Percentiles rank a stretch among this genome's conserved stretches.
Evolutionary conservation across 2,329 filamentous ascomycete genomes (phyloP).

Genomic region (Penicillium sp.): DNA sequence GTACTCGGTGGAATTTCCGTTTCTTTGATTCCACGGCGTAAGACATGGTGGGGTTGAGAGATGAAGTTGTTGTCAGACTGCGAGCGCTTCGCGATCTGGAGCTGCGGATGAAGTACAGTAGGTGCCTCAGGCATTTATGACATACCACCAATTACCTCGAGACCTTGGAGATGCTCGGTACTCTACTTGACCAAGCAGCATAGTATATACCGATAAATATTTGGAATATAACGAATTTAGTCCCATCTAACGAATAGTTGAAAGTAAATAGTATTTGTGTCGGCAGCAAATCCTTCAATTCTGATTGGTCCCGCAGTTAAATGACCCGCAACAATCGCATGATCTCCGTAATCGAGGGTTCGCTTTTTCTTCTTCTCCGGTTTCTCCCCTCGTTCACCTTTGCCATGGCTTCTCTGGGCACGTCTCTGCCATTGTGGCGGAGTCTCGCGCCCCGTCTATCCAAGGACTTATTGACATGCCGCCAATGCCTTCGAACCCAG

Average conservation of each 20-base stretch:
- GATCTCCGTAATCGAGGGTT: constrained; percentile 16
- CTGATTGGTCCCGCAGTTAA: constrained; percentile 21
- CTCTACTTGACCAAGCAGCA: too few species aligned
- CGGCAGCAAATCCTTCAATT: constrained; percentile 18
- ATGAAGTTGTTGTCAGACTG: constrained; percentile 7
- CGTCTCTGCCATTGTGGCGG: constrained; percentile 33
- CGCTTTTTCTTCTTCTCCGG: constrained; percentile 12
- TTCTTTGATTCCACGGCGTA: constrained; percentile 50
- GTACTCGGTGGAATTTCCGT: constrained; percentile 48
- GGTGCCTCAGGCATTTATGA: constrained; percentile 24
- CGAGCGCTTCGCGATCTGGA: constrained; percentile 9
- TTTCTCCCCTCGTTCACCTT: constrained; percentile 5
- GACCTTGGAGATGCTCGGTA: too few species aligned
- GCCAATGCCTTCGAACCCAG: constrained; percentile 40
- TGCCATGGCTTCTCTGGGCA: constrained; percentile 36
- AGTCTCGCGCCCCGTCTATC: constrained; percentile 38
- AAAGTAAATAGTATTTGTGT: not conserved
- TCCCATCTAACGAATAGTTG: not conserved
- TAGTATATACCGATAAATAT: not conserved
- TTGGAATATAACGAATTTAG: not conserved
- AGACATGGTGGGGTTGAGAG: constrained; percentile 33
- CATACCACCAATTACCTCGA: not conserved
- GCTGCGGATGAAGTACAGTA: constrained; percentile 15
- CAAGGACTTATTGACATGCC: constrained; percentile 42
- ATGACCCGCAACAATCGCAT: constrained; percentile 10